Evolutionary conservation across 1,284 basidiomycete genomes (phyloP).

Genomic region (Neonothopanus nambi): DNA sequence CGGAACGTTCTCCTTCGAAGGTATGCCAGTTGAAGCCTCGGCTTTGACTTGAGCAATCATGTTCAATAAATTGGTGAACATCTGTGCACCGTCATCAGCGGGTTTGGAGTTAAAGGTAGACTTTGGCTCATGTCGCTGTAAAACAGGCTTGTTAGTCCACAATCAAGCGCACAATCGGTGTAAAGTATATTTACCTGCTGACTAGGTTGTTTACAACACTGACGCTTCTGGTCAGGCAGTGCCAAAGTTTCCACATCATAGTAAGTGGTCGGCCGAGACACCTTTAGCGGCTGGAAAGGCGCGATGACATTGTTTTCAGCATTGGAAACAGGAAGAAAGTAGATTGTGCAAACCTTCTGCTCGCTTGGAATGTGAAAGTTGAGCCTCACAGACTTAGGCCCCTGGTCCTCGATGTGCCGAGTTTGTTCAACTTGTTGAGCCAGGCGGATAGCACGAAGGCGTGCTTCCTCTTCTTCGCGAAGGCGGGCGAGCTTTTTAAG

Average conservation of each 20-base stretch:
- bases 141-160: too few species aligned
- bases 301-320: too few species aligned
- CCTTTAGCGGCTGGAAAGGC: not conserved
- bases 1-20: not conserved
- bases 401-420: not conserved
- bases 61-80: too few species aligned
- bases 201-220: not conserved
- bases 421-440: not conserved
- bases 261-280: too few species aligned
- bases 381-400: too few species aligned
- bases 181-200: too few species aligned
- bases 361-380: not conserved
- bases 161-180: not conserved
- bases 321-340: not conserved
- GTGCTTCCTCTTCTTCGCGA: slow-evolving; percentile 11
- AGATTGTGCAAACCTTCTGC: not conserved
- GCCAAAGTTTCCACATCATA: not conserved
- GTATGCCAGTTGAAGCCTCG: not conserved
- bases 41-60: not conserved
- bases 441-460: not conserved
- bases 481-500: slow-evolving; percentile 5
- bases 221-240: not conserved
- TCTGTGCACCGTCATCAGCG: too few species aligned
- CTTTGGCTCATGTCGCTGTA: too few species aligned
- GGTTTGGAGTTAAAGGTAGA: too few species aligned